phyloP scores from a whole-genome alignment of 2,329 filamentous ascomycete species.

The Ascochyta clinopodiicola region DNA sequence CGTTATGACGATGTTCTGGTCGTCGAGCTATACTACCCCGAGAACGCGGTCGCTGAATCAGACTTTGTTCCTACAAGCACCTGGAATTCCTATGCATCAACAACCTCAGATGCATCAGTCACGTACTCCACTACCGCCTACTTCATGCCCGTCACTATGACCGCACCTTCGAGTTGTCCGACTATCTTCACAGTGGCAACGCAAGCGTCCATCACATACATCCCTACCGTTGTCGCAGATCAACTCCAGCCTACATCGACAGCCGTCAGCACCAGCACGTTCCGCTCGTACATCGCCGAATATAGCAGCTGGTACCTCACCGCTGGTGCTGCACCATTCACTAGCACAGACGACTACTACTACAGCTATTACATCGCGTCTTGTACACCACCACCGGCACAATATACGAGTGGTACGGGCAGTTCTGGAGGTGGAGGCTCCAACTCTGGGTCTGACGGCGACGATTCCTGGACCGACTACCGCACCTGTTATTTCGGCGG shows the following conservation, averaged over 20 bases:
- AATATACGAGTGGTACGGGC: constrained; percentile 13
- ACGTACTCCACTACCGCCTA: constrained; percentile 22
- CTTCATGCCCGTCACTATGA: constrained; percentile 41
- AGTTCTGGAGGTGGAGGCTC: constrained; percentile 12
- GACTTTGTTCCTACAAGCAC: constrained; percentile 28
- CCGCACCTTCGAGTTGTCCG: constrained; percentile 37
- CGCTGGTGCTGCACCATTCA: constrained; percentile 35
- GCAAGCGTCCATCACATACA: constrained; percentile 20
- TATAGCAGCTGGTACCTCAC: constrained; percentile 38
- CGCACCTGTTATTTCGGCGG: constrained; percentile 13
- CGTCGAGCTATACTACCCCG: constrained; percentile 31
- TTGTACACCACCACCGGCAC: constrained; percentile 29
- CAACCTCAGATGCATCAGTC: constrained; percentile 12
- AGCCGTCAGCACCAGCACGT: constrained; percentile 12
- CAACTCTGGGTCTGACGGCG: constrained; percentile 2
- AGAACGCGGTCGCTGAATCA: constrained; percentile 29
- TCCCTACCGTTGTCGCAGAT: constrained; percentile 33
- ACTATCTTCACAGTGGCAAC: constrained; percentile 32
- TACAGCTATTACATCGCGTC: constrained; percentile 34
- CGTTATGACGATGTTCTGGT: constrained; percentile 23
- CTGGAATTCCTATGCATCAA: constrained; percentile 14
- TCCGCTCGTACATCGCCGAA: constrained; percentile 15
- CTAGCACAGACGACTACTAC: constrained; percentile 26
- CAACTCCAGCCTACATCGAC: constrained; percentile 36
- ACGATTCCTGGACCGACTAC: constrained; percentile 15